Evolutionary conservation across 2,329 filamentous ascomycete species (phyloP).

Genomic region (Monosporascus sp.): DNA sequence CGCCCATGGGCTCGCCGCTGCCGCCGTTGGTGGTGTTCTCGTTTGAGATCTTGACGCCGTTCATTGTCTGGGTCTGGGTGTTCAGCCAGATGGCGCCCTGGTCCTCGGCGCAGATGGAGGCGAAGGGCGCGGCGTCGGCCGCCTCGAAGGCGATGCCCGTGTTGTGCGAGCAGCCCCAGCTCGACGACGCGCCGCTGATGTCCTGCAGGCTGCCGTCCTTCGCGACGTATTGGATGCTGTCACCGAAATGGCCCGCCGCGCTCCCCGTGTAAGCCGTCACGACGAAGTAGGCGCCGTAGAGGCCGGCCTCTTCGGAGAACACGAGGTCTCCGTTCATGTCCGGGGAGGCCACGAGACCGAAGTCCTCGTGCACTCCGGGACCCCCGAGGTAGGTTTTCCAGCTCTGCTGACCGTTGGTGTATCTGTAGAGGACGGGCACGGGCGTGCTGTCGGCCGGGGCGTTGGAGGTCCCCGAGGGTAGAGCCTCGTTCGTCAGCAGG

Average conservation of each 20-base stretch:
- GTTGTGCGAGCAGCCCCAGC: slow-evolving; percentile 60
- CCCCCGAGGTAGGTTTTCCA: slow-evolving; percentile 57
- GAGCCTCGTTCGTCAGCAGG: slow-evolving; percentile 52
- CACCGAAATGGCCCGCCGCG: slow-evolving; percentile 52
- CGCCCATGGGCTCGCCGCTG: slow-evolving; percentile 54
- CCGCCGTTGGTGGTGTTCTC: slow-evolving; percentile 56
- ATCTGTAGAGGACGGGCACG: slow-evolving; percentile 54
- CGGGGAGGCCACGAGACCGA: slow-evolving; percentile 45
- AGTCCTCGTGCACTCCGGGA: slow-evolving; percentile 41
- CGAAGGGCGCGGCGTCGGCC: slow-evolving; percentile 52
- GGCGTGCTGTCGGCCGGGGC: slow-evolving; percentile 42
- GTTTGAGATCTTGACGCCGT: slow-evolving; percentile 55
- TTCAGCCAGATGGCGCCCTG: slow-evolving; percentile 61
- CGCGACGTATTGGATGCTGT: slow-evolving; percentile 39
- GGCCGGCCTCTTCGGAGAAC: slow-evolving; percentile 47
- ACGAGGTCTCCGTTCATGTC: slow-evolving; percentile 60
- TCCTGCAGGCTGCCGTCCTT: slow-evolving; percentile 45
- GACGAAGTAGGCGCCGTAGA: slow-evolving; percentile 59
- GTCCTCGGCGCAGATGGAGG: slow-evolving; percentile 55
- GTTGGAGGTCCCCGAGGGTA: slow-evolving; percentile 43
- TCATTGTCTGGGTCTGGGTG: slow-evolving; percentile 53
- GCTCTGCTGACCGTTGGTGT: slow-evolving; percentile 46
- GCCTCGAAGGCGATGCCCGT: slow-evolving; percentile 59
- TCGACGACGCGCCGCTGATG: slow-evolving; percentile 47
- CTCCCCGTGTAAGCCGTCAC: slow-evolving; percentile 51